Percentiles rank a stretch among this genome's conserved stretches.
These are phyloP conservation scores for Beauveria brongniartii DNA, from an alignment of 2,329 filamentous ascomycete species.

Conservation along the genomic window DNA sequence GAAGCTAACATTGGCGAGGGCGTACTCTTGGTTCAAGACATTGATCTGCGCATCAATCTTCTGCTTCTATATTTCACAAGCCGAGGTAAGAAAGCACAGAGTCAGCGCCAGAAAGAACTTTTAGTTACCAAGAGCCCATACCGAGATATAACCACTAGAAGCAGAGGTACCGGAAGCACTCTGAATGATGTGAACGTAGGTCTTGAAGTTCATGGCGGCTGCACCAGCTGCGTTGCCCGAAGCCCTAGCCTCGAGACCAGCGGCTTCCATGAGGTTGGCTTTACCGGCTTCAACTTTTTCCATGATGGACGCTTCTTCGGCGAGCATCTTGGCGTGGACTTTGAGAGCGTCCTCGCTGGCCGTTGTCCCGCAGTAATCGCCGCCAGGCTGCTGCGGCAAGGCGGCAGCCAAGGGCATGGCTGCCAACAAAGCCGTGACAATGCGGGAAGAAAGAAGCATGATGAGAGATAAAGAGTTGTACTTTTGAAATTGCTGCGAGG, in stretches of 20 bases:
- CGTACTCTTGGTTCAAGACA: background rate
- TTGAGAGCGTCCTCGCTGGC: background rate
- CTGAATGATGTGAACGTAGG: conserved; percentile 2
- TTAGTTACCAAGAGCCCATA: background rate
- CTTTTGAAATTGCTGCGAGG: background rate
- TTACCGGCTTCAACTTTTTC: background rate
- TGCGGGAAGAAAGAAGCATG: background rate
- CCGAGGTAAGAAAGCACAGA: too few relatives aligned
- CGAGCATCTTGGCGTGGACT: background rate
- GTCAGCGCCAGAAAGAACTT: too few relatives aligned
- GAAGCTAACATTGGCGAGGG: background rate
- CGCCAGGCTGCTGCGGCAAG: background rate
- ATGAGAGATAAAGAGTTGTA: background rate
- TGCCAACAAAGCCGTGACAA: background rate
- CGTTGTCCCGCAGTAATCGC: background rate
- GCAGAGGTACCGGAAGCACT: background rate
- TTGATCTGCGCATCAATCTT: background rate
- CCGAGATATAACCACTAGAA: background rate
- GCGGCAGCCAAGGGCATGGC: background rate
- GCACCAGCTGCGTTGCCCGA: background rate
- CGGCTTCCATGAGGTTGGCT: background rate
- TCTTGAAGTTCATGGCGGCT: background rate
- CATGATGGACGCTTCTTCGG: background rate
- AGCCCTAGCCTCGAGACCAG: background rate
- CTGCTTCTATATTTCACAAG: background rate